Evolutionary conservation across 2,329 filamentous ascomycete genomes (phyloP), one percentile per base, ranked within the genome.

Genomic region (Aspergillus pseudonomiae): DNA sequence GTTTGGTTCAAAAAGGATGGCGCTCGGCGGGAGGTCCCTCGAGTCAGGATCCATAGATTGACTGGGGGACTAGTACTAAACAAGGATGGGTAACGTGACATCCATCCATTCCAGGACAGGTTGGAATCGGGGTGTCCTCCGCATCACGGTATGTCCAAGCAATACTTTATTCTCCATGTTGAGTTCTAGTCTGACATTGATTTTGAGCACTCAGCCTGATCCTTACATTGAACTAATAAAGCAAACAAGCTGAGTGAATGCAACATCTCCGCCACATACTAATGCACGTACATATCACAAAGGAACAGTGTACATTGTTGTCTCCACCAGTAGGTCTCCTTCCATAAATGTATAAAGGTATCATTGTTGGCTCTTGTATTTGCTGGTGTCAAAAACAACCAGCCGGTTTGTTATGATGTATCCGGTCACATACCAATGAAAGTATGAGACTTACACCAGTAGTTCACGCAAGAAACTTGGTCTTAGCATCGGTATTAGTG

Each of bases 331-430:
- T 24, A 24, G 24, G 43, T 24, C n/a, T 46, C 5, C 43, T 21
- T 24, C 43, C 43, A 46, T 21, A 46, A 46, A 46, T 24, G n/a
- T 46, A 46, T 46, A 12, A 24, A 41, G 9, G 9, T 19, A 41
- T 41, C 39, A 41, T 41, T 16, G 19, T n/a, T 41, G 39, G 19
- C 39, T 41, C 39, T 9, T 16, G 19, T 41, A n/a, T 11, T 24
- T 24, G 43, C 43, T 5, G 10, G 43, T 5, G 43, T 14, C n/a
- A 62, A 21, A 54, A 91, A 92, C 92, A 0, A 81, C 96, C 55
- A 92, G 93, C 0, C 80, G 96, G 0, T 83, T 96, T 1, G 88
- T 96, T 48, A 96, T 96, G 92, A 96, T 96, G 92, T 96, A 95
- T 73, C 93, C 93, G 0, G 96, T 96, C 64, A 81, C 96, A 0